These are phyloP conservation scores for Lipomyces orientalis DNA, from an alignment of 805 yeast genomes.

Conservation along the genomic window DNA sequence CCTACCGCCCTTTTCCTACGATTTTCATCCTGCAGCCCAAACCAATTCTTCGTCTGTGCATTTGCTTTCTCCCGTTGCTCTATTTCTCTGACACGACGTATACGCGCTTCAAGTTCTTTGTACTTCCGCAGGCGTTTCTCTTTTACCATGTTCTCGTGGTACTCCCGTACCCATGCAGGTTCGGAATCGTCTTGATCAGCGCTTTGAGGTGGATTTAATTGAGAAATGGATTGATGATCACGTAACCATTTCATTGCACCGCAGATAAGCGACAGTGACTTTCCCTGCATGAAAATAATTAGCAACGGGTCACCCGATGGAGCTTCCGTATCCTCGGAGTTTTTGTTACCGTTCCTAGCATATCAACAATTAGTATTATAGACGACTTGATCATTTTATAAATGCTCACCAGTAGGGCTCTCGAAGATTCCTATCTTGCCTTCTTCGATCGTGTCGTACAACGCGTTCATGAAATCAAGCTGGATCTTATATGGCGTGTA, in stretches of 20 bases:
- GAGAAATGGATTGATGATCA: constrained; percentile 24
- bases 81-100: constrained; percentile 22
- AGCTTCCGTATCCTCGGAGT: neutral
- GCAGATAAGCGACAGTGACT: constrained; percentile 85
- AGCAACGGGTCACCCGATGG: neutral
- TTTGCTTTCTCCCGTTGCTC: constrained; percentile 32
- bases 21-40: neutral
- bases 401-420: constrained; percentile 80
- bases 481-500: constrained; percentile 82
- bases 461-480: constrained; percentile 70
- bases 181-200: constrained; percentile 55
- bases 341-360: constrained; percentile 31
- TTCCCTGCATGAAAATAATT: constrained; percentile 56
- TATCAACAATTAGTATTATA: neutral
- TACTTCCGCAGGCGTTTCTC: constrained; percentile 22
- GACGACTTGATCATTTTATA: neutral
- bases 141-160: constrained; percentile 14
- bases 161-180: constrained; percentile 62
- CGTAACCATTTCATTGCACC: constrained; percentile 82
- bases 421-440: constrained; percentile 81
- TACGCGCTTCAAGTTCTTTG: constrained; percentile 16
- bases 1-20: constrained; percentile 2
- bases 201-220: neutral
- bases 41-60: constrained; percentile 4
- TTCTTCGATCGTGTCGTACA: constrained; percentile 64